Evolutionary conservation across 139 green algal species (phyloP).

Genomic region (Mesotaenium endlicherianum): DNA sequence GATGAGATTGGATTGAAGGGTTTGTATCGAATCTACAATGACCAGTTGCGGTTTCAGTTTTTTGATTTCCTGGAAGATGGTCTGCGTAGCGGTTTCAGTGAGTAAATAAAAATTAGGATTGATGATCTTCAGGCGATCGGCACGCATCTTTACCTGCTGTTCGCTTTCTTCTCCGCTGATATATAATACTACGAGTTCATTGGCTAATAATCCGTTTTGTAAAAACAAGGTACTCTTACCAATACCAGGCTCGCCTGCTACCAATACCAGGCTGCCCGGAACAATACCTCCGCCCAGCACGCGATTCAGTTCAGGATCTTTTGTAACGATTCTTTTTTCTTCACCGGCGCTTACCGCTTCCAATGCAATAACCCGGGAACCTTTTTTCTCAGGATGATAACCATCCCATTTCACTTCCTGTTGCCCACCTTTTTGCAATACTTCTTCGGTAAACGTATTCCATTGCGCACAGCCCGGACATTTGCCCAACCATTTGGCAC

Average conservation of each 20-base stretch:
- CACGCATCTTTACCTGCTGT: neutral
- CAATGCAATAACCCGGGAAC: neutral
- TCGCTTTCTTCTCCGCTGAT: neutral
- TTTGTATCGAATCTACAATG: slow-evolving; percentile 1
- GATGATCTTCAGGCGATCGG: neutral
- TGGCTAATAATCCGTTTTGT: neutral
- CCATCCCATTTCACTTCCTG: neutral
- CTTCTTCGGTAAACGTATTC: neutral
- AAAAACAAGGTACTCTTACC: neutral
- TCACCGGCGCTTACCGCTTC: neutral
- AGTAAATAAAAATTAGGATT: neutral
- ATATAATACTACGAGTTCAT: neutral
- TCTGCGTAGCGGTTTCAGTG: neutral
- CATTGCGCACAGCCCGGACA: neutral
- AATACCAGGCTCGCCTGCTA: neutral
- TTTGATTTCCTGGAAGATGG: neutral
- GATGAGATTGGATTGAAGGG: neutral
- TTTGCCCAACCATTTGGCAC: neutral
- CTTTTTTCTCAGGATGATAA: neutral
- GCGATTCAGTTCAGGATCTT: slow-evolving; percentile 59
- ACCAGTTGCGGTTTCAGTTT: neutral
- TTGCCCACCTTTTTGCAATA: neutral
- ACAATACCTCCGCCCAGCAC: slow-evolving; percentile 88
- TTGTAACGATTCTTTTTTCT: neutral
- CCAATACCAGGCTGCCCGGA: slow-evolving; percentile 53